Percentiles rank a stretch among this genome's conserved stretches.
phyloP scores from a whole-genome alignment of 345 rosid species.

The Punica granatum region DNA sequence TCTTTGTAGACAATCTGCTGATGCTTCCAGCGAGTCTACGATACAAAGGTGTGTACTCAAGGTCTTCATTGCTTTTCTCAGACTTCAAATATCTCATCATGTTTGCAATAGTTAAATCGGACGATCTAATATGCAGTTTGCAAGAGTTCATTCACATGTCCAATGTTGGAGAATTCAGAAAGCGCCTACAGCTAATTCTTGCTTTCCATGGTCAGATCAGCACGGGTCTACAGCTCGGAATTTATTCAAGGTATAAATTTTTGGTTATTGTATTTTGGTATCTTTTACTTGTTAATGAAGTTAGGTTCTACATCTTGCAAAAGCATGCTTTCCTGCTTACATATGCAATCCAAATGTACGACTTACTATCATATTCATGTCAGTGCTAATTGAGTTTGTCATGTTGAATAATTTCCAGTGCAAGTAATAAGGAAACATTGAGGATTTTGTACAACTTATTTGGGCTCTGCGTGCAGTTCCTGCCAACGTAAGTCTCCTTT shows the following conservation, averaged over 20 bases:
- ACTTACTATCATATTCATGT: neutral
- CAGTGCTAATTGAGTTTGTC: neutral
- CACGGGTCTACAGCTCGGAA: slow-evolving; percentile 43
- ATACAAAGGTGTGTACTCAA: slow-evolving; percentile 41
- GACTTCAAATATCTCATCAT: slow-evolving; percentile 10
- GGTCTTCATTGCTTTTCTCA: neutral
- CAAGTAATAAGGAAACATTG: slow-evolving; percentile 43
- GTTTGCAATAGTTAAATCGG: neutral
- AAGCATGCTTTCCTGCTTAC: neutral
- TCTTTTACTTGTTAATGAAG: neutral
- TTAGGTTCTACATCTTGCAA: neutral
- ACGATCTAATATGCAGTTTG: slow-evolving; percentile 48
- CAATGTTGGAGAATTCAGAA: slow-evolving; percentile 79
- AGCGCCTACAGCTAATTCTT: slow-evolving; percentile 78
- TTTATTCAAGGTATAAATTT: slow-evolving; percentile 49
- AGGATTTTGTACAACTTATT: slow-evolving; percentile 70
- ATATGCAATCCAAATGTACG: too few relatives aligned
- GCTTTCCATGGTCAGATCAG: slow-evolving; percentile 73
- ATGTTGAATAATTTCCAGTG: slow-evolving; percentile 30
- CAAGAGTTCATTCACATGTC: slow-evolving; percentile 78
- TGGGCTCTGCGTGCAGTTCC: slow-evolving; percentile 80
- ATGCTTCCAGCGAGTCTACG: slow-evolving; percentile 40
- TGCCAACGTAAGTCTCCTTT: slow-evolving; percentile 57
- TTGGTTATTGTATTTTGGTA: neutral
- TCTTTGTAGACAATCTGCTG: slow-evolving; percentile 40